phyloP scores from a whole-genome alignment of 176 grass and related monocot genomes.

The Aegilops sharonensis region DNA sequence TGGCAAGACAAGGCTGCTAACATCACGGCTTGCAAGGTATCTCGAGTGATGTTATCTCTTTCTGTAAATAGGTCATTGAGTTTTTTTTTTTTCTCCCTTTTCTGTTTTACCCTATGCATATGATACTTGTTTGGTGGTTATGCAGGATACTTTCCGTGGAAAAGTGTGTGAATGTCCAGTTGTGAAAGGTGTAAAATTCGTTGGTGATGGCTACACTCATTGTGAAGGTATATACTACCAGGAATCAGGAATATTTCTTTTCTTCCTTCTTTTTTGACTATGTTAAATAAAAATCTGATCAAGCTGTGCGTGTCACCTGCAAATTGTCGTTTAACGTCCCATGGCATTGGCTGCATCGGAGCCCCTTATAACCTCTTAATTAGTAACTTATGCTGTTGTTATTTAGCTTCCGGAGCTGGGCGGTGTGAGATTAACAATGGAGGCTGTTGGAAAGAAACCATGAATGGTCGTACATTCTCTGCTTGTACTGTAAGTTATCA shows the following conservation, averaged over 20 bases:
- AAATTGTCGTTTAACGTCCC: neutral
- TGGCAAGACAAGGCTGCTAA: slow-evolving; percentile 89
- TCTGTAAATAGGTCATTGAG: neutral
- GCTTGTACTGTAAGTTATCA: slow-evolving; percentile 76
- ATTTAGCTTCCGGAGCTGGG: slow-evolving; percentile 73
- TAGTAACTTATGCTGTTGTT: neutral
- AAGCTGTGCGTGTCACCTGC: neutral
- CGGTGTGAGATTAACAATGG: slow-evolving; percentile 90
- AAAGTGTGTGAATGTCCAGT: slow-evolving; percentile 83
- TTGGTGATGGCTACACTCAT: slow-evolving; percentile 92
- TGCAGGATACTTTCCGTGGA: slow-evolving; percentile 91
- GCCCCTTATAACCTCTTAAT: neutral
- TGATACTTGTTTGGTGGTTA: slow-evolving; percentile 14
- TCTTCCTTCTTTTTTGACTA: neutral
- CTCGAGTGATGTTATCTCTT: slow-evolving; percentile 22
- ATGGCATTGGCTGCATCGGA: neutral
- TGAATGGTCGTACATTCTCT: slow-evolving; percentile 57
- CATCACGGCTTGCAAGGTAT: slow-evolving; percentile 96
- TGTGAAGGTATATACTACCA: slow-evolving; percentile 71
- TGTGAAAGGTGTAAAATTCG: slow-evolving; percentile 77
- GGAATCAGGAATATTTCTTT: neutral
- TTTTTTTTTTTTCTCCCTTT: neutral
- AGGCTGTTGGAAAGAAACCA: slow-evolving; percentile 90
- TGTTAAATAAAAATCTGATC: neutral
- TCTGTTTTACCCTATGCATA: slow-evolving; percentile 17